Evolutionary conservation across 495 filamentous ascomycete genomes (phyloP).

Genomic region (Xylaria grammica): DNA sequence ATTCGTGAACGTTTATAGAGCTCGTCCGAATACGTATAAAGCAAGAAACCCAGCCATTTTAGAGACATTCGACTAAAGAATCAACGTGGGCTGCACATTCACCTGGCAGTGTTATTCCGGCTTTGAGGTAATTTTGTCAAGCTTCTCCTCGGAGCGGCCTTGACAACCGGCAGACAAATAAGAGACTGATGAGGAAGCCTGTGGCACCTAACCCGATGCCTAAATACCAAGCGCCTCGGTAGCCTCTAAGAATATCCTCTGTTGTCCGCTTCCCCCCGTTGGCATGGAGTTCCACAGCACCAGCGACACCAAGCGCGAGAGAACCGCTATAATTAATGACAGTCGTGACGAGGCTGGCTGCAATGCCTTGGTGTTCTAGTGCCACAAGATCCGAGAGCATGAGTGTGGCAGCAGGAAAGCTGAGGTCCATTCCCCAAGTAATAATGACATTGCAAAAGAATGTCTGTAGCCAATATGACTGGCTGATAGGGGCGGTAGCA

Average conservation of each 20-base stretch:
- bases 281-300: constrained; percentile 48
- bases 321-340: constrained; percentile 54
- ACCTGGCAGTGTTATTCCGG: too few species aligned
- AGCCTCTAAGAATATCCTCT: constrained; percentile 45
- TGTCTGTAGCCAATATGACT: constrained; percentile 52
- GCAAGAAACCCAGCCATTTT: too few species aligned
- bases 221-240: constrained; percentile 45
- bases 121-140: background rate
- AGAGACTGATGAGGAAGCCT: constrained; percentile 30
- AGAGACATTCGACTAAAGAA: too few species aligned
- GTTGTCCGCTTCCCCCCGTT: constrained; percentile 38
- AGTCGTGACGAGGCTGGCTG: constrained; percentile 50
- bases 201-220: constrained; percentile 33
- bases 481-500: constrained; percentile 54
- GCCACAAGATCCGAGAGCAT: constrained; percentile 52
- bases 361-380: constrained; percentile 52
- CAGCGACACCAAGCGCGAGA: constrained; percentile 55
- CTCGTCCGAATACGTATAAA: too few species aligned
- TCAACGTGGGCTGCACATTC: too few species aligned
- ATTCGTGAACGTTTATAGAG: too few species aligned
- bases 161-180: constrained; percentile 37
- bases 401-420: constrained; percentile 47
- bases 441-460: constrained; percentile 58
- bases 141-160: constrained; percentile 9
- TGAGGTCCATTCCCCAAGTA: constrained; percentile 62